Evolutionary conservation across 2,329 filamentous ascomycete species (phyloP), one percentile per base, ranked within the genome.

Genomic region (Teratosphaeria destructans): DNA sequence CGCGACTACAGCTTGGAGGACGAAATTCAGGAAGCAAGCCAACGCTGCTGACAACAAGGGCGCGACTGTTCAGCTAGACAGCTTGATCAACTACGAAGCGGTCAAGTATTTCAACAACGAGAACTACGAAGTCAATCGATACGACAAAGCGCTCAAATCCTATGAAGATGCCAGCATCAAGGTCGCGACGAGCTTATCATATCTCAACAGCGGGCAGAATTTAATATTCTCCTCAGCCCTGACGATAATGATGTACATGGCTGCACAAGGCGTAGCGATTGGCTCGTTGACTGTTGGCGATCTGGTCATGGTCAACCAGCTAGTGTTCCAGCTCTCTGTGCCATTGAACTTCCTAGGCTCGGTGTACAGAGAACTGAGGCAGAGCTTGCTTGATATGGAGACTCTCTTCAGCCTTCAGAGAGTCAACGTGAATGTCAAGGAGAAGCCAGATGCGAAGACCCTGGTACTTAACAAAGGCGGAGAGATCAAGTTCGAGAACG

Each of bases 41-140:
- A 99, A 99, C 72, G 90, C 91, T 5, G 95, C 94, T 0, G 95
- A 99, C 68, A 99, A 97, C 75, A 90, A 86, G 71, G 94, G 90
- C 0, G 95, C 93, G 0, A 97, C 93, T 0, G 90, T 97, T 7
- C 93, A 93, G 0, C 92, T 97, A 1, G 94, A 99, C 76, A 96
- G 92, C 0, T 78, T 99, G 56, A 96, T 99, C 79, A 99, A 99
- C 77, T 99, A 96, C 70, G 94, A 99, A 75, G 93, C 95, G 14
- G 94, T 99, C 71, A 99, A 99, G 71, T 96, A 97, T 77, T 99
- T 97, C 78, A 99, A 99, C 78, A 99, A 99, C 70, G 95, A 99
- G 71, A 90, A 88, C 65, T 97, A 91, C 65, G 94, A 99, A 76
- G 90, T 96, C 52, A 82, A 83, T 35, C 85, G 94, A 52, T 99